Conservation (phyloP, 192 early-diverging fungal species). For the Diversispora epigaea region DNA sequence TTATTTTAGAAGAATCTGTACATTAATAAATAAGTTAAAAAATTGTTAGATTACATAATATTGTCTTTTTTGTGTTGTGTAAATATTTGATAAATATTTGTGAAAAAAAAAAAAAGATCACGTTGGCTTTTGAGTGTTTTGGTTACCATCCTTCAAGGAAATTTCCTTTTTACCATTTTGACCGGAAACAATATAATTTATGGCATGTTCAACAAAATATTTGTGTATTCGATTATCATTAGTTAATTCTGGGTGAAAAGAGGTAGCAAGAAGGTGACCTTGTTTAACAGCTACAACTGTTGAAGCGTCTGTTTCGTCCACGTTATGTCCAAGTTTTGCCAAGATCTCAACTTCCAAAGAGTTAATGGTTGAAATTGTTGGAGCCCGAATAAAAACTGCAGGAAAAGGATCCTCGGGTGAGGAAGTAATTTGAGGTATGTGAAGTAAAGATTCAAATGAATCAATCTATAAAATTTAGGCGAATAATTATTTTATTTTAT, state of each 20-base stretch:
- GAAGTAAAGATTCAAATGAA: conserved; percentile 78
- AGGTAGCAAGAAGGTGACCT: conserved; percentile 80
- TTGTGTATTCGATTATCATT: conserved; percentile 82
- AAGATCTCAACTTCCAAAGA: conserved; percentile 72
- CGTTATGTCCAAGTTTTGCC: conserved; percentile 59
- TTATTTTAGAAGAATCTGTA: no score
- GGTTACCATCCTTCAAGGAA: no score
- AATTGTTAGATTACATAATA: no score
- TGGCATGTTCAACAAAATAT: conserved; percentile 68
- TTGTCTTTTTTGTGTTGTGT: no score
- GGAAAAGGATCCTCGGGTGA: conserved; percentile 46
- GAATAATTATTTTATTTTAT: background rate
- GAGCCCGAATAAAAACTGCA: conserved; percentile 94
- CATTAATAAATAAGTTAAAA: no score
- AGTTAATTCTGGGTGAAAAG: conserved; percentile 98
- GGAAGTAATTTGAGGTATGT: conserved; percentile 49
- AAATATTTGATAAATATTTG: no score
- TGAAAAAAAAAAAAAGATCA: conserved; percentile 33
- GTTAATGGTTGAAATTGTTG: conserved; percentile 73
- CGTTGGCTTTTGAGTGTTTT: no score
- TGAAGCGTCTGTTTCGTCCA: conserved; percentile 53
- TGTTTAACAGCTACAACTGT: conserved; percentile 89
- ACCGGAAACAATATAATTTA: background rate
- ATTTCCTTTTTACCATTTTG: background rate
- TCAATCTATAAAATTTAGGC: conserved; percentile 48